Evolutionary conservation across 352 stramenopile genomes (phyloP).

Genomic region (Phytophthora pluvialis): DNA sequence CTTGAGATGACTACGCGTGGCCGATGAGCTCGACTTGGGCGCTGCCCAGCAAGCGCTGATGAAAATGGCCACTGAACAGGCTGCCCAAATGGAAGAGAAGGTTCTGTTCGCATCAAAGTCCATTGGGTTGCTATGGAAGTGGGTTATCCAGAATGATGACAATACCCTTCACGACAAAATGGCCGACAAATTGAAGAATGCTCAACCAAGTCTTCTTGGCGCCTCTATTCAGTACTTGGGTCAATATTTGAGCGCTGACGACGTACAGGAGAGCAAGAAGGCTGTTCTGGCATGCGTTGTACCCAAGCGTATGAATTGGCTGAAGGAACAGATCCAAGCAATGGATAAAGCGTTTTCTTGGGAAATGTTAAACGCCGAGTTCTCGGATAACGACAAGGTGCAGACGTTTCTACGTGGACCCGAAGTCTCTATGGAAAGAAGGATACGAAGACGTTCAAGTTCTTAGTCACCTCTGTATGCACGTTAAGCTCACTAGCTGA

Average conservation of each 20-base stretch:
- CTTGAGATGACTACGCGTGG: slow-evolving; percentile 17
- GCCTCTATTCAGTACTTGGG: slow-evolving; percentile 5
- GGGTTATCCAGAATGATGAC: neutral
- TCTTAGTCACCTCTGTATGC: too few relatives aligned
- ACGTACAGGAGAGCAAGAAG: too few relatives aligned
- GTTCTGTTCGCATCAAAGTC: neutral
- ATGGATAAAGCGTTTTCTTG: slow-evolving; percentile 1
- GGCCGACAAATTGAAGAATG: neutral
- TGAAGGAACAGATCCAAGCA: neutral
- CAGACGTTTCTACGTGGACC: too few relatives aligned
- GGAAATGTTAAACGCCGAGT: too few relatives aligned
- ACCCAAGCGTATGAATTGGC: too few relatives aligned
- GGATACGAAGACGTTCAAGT: too few relatives aligned
- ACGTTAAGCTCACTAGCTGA: too few relatives aligned
- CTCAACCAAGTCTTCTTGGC: neutral
- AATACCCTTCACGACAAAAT: neutral
- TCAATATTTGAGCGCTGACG: neutral
- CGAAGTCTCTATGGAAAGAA: too few relatives aligned
- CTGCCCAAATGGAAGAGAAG: neutral
- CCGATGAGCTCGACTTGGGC: slow-evolving; percentile 9
- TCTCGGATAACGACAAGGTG: too few relatives aligned
- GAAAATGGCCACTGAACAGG: neutral
- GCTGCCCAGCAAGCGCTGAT: neutral
- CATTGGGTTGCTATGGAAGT: slow-evolving; percentile 4
- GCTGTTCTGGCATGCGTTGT: too few relatives aligned